Base-by-base conservation (phyloP, 1,284 basidiomycete genomes). In the Ceratobasidium sp. region DNA sequence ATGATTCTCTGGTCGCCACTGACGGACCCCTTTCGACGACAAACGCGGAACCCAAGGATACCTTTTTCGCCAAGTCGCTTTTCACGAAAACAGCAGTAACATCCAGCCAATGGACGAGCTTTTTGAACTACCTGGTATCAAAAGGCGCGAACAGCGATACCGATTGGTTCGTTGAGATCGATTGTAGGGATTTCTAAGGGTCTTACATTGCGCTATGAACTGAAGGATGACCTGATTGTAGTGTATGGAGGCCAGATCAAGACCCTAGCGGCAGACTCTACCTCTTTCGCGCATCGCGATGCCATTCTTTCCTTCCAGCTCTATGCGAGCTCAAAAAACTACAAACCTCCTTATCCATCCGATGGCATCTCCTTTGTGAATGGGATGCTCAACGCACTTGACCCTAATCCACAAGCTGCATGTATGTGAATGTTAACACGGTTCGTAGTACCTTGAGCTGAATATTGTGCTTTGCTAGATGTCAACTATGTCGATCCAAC, bases 241-340 rank as follows among this genome's bases (percentile, higher is more conserved):
- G 74, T 75, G 43, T 76, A 76, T 39, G 75, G 75, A 8, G 75
- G 75, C 1, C 73, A 14, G 3, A 76, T 79, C 74, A 77, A 77
- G 62, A 30, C 46, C 16, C 71, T 77, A 23, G 41, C 75, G 0
- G 65, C 74, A 18, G 60, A 74, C 28, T 73, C 72, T 10, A 76
- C 75, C 1, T 75, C 77, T 4, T 80, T 79, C 69, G 75, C 74
- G 0, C 75, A 77, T 64, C 76, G 79, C n/a, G 74, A 77, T 70
- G 76, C 74, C 14, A 76, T 77, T 9, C 67, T 79, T n/a, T 75
- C 71, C 10, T 78, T 77, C 71, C 80, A 80, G 64, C 72, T 80
- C 70, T 80, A 80, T 73, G 79, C 78, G 9, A 60, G 41, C n/a
- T 74, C 75, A 14, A 53, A 76, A 16, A 76, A 76, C 16, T 74